Base-by-base conservation (phyloP, 495 filamentous ascomycete species). In the Tirmania nivea region DNA sequence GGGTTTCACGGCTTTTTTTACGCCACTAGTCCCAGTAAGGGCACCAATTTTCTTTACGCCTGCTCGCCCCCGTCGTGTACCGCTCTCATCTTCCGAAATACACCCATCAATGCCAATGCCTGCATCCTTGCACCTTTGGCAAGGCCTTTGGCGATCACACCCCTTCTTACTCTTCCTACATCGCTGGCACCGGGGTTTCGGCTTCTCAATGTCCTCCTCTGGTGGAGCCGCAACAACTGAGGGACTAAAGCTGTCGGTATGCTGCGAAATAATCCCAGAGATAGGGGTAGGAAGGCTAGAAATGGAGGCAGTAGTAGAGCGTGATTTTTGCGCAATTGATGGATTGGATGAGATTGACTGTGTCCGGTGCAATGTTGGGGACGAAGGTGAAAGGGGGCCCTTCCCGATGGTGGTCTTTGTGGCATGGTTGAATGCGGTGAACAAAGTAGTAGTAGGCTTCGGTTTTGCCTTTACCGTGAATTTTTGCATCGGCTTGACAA, bases 131-230 rank as follows among this genome's bases (percentile, higher is more conserved):
- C 90, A 97, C 56, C 90, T 77, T 37, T 84, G 83, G 63, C 90
- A 97, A 10, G 90, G 90, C 42, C 90, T 79, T 63, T 94, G 87
- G 52, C 90, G 80, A 71, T 97, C 92, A 64, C 90, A 97, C 7
- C 90, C 90, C 69, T 97, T 97, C 75, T 97, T 97, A 66, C 88
- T 95, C 76, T 96, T 96, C 56, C 90, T 81, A 72, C 90, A 97
- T 48, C 90, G 84, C 65, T 96, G 90, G 73, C 90, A 97, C 58
- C 90, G 88, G 34, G 90, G 90, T 69, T 95, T 94, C 37, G 82
- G 70, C 58, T 19, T 50, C 12, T 50, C 48, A 12, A 50, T 16
- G 17, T 45, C 39, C 8, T 45, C 39, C n/a, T 63, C 60, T 5
- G 54, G 45, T 19, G 48, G 10, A 17, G 54, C 56, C 52, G 55